These are phyloP conservation scores for Knoxdaviesia proteae DNA, from an alignment of 2,329 filamentous ascomycete genomes.

Conservation along the genomic window DNA sequence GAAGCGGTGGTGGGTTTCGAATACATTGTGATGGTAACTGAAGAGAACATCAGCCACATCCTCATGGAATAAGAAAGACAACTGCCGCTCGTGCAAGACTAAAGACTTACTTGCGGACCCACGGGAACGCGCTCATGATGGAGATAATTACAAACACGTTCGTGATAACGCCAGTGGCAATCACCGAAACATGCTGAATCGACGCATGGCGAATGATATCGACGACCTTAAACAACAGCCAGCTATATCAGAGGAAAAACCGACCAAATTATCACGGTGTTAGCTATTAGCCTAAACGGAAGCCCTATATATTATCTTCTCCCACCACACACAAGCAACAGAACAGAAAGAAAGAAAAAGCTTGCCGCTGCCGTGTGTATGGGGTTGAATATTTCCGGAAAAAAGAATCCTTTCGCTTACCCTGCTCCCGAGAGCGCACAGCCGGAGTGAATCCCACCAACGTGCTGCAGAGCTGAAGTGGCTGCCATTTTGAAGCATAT, in stretches of 20 bases:
- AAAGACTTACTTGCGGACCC: slow-evolving; percentile 18
- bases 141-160: slow-evolving; percentile 16
- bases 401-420: slow-evolving; percentile 7
- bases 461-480: slow-evolving; percentile 17
- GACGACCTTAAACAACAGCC: slow-evolving; percentile 18
- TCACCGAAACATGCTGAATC: slow-evolving; percentile 13
- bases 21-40: slow-evolving; percentile 19
- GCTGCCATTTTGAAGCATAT: slow-evolving; percentile 14
- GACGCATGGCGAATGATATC: slow-evolving; percentile 14
- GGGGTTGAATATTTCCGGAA: too few relatives aligned
- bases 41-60: neutral
- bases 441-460: slow-evolving; percentile 20
- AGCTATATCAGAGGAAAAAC: slow-evolving; percentile 8
- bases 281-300: neutral
- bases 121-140: slow-evolving; percentile 17
- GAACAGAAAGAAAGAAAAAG: too few relatives aligned
- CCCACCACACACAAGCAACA: too few relatives aligned
- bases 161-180: slow-evolving; percentile 17
- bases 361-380: too few relatives aligned
- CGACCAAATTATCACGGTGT: slow-evolving; percentile 3
- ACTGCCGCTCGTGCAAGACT: neutral
- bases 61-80: too few relatives aligned
- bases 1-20: slow-evolving; percentile 20
- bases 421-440: slow-evolving; percentile 17
- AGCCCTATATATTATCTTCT: too few relatives aligned